These are phyloP conservation scores for Xylaria hypoxylon DNA, from an alignment of 2,329 filamentous ascomycete genomes.

Conservation along the genomic window DNA sequence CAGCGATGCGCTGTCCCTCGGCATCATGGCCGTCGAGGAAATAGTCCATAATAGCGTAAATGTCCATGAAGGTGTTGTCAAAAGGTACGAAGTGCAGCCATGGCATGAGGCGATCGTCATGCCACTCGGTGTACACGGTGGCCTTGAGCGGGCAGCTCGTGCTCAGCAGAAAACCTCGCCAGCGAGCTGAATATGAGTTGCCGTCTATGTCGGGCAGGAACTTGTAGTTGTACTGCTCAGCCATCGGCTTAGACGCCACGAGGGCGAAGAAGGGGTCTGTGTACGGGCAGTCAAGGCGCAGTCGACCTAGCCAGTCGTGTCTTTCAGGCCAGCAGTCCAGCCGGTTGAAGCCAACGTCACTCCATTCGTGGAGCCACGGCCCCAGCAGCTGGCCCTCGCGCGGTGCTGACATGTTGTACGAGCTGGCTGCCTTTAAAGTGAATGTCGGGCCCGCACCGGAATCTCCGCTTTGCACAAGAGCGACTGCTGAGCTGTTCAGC, in stretches of 20 bases:
- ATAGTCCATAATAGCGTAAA: conserved; percentile 68
- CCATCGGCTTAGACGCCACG: conserved; percentile 47
- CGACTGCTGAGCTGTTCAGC: conserved; percentile 72
- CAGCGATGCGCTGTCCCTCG: conserved; percentile 59
- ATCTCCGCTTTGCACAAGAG: conserved; percentile 56
- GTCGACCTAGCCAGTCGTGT: no score
- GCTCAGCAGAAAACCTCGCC: conserved; percentile 64
- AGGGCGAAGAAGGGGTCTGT: conserved; percentile 42
- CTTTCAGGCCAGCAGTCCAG: conserved; percentile 47
- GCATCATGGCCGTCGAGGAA: conserved; percentile 58
- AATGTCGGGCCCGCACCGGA: conserved; percentile 59
- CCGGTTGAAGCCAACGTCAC: conserved; percentile 48
- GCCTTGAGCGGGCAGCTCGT: conserved; percentile 69
- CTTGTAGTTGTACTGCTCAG: conserved; percentile 59
- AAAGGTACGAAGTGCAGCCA: conserved; percentile 74
- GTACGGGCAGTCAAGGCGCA: conserved; percentile 45
- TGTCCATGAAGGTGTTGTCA: conserved; percentile 67
- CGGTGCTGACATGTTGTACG: conserved; percentile 58
- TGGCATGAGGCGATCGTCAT: conserved; percentile 68
- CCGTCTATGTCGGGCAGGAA: conserved; percentile 72
- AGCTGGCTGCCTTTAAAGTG: conserved; percentile 55
- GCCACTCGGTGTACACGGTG: conserved; percentile 73
- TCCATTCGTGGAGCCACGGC: conserved; percentile 44
- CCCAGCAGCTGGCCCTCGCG: conserved; percentile 44
- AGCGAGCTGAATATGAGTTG: conserved; percentile 63